Evolutionary conservation across 768 basidiomycete species (phyloP), one percentile per base, ranked within the genome.

Genomic region (Butyriboletus loyo): DNA sequence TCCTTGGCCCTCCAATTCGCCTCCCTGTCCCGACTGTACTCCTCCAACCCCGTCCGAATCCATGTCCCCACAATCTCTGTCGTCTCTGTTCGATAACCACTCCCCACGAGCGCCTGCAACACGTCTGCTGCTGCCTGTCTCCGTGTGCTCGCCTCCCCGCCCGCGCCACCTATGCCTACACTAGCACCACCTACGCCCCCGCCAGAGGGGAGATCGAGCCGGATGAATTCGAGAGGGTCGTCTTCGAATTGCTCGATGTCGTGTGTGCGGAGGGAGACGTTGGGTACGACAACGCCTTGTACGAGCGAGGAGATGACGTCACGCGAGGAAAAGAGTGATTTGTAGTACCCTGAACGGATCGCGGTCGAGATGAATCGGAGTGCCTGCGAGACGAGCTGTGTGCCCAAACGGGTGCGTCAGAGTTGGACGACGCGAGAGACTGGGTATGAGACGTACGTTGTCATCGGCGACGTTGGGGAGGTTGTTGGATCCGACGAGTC

Each of bases 201-300:
- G 15, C 66, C 67, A 51, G 87, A 85, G 50, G 77, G 78, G 61
- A 96, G 75, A 62, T 96, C 93, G 37, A 91, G 78, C 21, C 92
- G 86, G 60, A 98, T 90, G 66, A 88, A 98, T 66, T 98, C 96
- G 35, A 96, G 80, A 0, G 97, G 95, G 59, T 97, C 95, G 55
- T 98, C 97, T 70, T 97, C 94, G 63, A 99, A 98, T 68, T 93
- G 86, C 62, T 99, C 97, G 45, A 91, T 79, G 50, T 98, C 95
- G 59, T 92, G 89, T 35, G 89, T 86, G 55, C 94, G 82, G 14
- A 98, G 76, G 14, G 82, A 75, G 53, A 97, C 90, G 62, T 97
- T 98, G n/a, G 96, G 94, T 25, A 98, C 78, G 24, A 98, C 87
- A 52, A 98, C 92, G 47, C 90, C 88, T 68, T 93, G 85, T 6